A percentile compares a stretch with the other conserved stretches of the same genome.
These are phyloP conservation scores for Stylonectria norvegica DNA, from an alignment of 2,329 filamentous ascomycete genomes.

Conservation along the genomic window DNA sequence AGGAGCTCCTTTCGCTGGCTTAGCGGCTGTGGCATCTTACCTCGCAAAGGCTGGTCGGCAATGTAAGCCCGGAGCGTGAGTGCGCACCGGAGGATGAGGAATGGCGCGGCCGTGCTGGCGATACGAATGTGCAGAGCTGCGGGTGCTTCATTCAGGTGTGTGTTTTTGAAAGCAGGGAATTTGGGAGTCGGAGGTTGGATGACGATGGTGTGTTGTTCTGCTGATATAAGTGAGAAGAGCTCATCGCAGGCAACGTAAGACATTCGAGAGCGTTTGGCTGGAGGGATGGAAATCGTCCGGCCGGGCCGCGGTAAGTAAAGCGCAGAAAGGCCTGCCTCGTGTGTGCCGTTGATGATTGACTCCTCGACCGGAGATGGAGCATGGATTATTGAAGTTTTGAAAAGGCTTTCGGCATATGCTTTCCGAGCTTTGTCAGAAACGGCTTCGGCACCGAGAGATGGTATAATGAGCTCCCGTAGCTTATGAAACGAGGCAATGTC, in stretches of 20 bases:
- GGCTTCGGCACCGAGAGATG: conserved; percentile 62
- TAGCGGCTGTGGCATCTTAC: conserved; percentile 82
- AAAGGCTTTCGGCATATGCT: conserved; percentile 71
- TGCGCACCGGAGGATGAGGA: conserved; percentile 76
- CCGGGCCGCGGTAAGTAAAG: conserved; percentile 67
- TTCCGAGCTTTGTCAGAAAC: conserved; percentile 66
- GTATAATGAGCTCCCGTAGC: conserved; percentile 69
- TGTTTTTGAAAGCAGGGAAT: conserved; percentile 31
- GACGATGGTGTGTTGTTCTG: conserved; percentile 32
- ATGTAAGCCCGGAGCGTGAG: conserved; percentile 81
- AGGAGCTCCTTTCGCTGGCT: conserved; percentile 76
- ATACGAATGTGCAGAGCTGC: conserved; percentile 53
- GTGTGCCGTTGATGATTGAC: conserved; percentile 46
- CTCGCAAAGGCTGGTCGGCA: conserved; percentile 85
- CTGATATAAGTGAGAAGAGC: conserved; percentile 65
- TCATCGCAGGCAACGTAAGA: conserved; percentile 78
- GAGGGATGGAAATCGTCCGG: conserved; percentile 64
- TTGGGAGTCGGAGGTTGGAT: conserved; percentile 46
- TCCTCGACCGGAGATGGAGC: conserved; percentile 54
- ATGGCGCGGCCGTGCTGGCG: conserved; percentile 72
- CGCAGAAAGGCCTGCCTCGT: conserved; percentile 48
- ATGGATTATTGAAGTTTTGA: conserved; percentile 80
- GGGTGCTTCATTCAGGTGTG: conserved; percentile 17
- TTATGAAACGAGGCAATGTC: conserved; percentile 72
- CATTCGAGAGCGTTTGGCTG: conserved; percentile 66